Conservation (phyloP, 495 filamentous ascomycete species). For the Parathielavia appendiculata region DNA sequence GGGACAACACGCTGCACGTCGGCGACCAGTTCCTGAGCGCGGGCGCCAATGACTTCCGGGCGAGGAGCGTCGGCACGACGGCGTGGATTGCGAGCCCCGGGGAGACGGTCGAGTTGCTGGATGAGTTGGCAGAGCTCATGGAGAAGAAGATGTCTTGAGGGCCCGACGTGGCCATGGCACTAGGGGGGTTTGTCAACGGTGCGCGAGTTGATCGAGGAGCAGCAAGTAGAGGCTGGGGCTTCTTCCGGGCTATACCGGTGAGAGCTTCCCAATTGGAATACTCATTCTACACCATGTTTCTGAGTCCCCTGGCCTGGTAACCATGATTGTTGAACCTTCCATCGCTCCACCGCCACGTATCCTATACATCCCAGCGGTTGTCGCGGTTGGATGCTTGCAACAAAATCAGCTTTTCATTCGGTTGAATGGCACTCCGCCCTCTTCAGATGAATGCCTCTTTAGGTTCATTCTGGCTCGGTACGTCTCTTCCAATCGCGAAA, state of each 20-base stretch:
- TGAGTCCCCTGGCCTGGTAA: neutral
- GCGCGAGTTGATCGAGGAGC: too few species aligned
- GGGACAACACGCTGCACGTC: slow-evolving; percentile 67
- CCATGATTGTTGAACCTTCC: neutral
- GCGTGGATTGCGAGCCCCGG: slow-evolving; percentile 89
- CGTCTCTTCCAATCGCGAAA: neutral
- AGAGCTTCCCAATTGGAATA: neutral
- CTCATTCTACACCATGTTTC: neutral
- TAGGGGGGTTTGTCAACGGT: neutral
- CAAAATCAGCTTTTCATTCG: too few species aligned
- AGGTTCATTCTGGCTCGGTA: neutral
- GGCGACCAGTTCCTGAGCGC: slow-evolving; percentile 95
- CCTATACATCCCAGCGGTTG: neutral
- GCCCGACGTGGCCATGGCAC: too few species aligned
- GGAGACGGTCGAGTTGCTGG: slow-evolving; percentile 83
- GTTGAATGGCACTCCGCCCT: neutral
- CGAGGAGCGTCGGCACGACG: slow-evolving; percentile 57
- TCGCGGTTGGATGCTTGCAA: too few species aligned
- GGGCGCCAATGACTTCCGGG: slow-evolving; percentile 96
- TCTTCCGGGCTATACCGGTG: neutral
- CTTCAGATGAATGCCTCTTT: too few species aligned
- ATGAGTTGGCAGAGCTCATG: slow-evolving; percentile 65
- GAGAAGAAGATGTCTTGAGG: slow-evolving; percentile 38
- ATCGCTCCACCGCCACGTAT: neutral
- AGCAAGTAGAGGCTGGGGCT: neutral